Evolutionary conservation across 108 stramenopile species (phyloP), one percentile per base, ranked within the genome.

Genomic region (Conticribra guillardii): DNA sequence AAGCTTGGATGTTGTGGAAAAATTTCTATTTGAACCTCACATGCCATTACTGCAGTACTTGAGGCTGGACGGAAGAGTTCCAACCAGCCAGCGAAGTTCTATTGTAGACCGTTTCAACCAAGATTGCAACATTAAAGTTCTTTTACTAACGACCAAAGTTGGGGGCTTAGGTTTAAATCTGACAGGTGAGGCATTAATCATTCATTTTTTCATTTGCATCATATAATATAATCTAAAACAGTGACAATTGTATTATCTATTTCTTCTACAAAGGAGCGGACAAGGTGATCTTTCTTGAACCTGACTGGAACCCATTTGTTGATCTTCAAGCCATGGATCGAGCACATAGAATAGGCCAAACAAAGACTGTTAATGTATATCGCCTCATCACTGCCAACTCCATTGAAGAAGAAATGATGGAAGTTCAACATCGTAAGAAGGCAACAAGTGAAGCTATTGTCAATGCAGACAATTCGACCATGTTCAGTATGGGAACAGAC

Each of bases 331-430:
- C 89, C 16, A 76, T 70, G 79, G 89, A 90, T 58, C 82, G 91
- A 24, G 86, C 83, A 5, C 88, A 90, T 46, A 73, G 91, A 14
- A 89, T 92, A 17, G 91, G 91, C 29, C 91, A 92, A 69, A 87
- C 83, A 14, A 79, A 83, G 23, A 82, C 85, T 16, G 97, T 98
- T 30, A 89, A 96, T 69, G 94, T 97, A 7, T 98, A 96, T 70
- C 85, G 94, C 15, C 87, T 98, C 30, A 89, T 98, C 2, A 95
- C 95, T 9, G 57, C 59, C 24, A 79, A 85, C 71, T 91, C 97
- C 2, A 86, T 97, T 33, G 98, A 98, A 79, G 96, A 97, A 71
- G 89, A 92, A 51, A 94, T 96, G 8, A 85, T 92, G 92, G 32
- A 84, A 59, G 55, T 92, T 4, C 92, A 96, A 57, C 52, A 79